A percentile compares a stretch with the other conserved stretches of the same genome.
Evolutionary conservation across 257 asterid species (phyloP).

Genomic region (Pogostemon cablin): DNA sequence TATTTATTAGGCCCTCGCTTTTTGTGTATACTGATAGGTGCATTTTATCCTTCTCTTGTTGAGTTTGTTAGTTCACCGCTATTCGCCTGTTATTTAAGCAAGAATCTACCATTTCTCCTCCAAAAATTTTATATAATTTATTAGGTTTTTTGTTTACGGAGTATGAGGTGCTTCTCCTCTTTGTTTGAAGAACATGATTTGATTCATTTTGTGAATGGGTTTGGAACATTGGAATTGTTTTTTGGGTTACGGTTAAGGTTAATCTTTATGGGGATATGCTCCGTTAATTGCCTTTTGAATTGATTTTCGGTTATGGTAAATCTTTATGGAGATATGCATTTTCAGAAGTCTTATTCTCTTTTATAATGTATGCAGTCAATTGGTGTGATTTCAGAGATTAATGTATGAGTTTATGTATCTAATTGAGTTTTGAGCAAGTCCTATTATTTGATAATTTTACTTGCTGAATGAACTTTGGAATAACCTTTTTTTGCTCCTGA

Average conservation of each 20-base stretch:
- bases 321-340: slow-evolving; percentile 36
- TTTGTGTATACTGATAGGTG: slow-evolving; percentile 53
- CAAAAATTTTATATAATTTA: slow-evolving; percentile 10
- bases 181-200: slow-evolving; percentile 44
- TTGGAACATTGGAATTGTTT: slow-evolving; percentile 41
- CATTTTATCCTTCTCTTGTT: slow-evolving; percentile 55
- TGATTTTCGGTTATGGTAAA: slow-evolving; percentile 54
- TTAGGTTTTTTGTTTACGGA: slow-evolving; percentile 8
- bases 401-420: slow-evolving; percentile 7
- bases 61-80: slow-evolving; percentile 57
- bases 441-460: slow-evolving; percentile 3
- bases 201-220: slow-evolving; percentile 61
- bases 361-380: slow-evolving; percentile 11
- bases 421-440: slow-evolving; percentile 16
- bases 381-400: slow-evolving; percentile 1
- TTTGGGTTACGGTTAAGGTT: not conserved
- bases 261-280: too few species aligned
- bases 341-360: slow-evolving; percentile 14
- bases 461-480: slow-evolving; percentile 13
- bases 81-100: slow-evolving; percentile 68
- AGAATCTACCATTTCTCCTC: slow-evolving; percentile 40
- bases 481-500: not conserved
- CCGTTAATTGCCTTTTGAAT: slow-evolving; percentile 36
- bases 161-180: slow-evolving; percentile 45
- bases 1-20: slow-evolving; percentile 61